Evolutionary conservation across 2,329 filamentous ascomycete genomes (phyloP), one percentile per base, ranked within the genome.

Genomic region (Xylariaceae sp.): DNA sequence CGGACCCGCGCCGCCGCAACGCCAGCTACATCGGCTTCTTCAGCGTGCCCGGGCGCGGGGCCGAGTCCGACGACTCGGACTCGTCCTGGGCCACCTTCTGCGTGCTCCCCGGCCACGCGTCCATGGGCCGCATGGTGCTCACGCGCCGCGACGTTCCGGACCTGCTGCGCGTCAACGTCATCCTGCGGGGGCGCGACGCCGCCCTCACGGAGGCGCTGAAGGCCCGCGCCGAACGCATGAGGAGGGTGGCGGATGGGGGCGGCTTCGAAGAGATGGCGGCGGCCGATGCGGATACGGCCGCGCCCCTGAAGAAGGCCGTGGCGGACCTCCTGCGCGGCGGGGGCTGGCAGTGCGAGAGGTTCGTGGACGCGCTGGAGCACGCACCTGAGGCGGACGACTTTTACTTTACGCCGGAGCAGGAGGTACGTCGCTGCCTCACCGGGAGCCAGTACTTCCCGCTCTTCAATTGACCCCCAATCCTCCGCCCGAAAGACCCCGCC

Each of bases 271-370:
- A n/a, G n/a, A n/a, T n/a, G n/a, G n/a, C n/a, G n/a, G n/a, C n/a
- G n/a, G n/a, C n/a, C n/a, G n/a, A n/a, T n/a, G 51, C 33, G 2
- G 52, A 56, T n/a, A 28, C 53, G 5, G 32, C 47, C 5, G 49
- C 53, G 17, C 55, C 70, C 32, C n/a, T n/a, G n/a, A 69, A 70
- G 39, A 47, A 49, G 5, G 42, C 58, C 0, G 47, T 67, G 33
- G 42, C 48, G 12, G 57, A 65, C 18, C 42, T 65, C 1, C 67
- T 70, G 25, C 39, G 49, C 3, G 64, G 59, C 22, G 61, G 58
- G 0, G 70, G 66, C 0, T 77, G 72, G 72, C 53, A 62, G 33
- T 46, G 50, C 5, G 38, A 47, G 1, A 50, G 61, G 4, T 50
- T 68, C 4, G 40, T 65, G 21, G 39, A 49, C 5, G 59, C 51